Evolutionary conservation across 495 filamentous ascomycete species (phyloP).

Genomic region (Penicillium ochrochloron): DNA sequence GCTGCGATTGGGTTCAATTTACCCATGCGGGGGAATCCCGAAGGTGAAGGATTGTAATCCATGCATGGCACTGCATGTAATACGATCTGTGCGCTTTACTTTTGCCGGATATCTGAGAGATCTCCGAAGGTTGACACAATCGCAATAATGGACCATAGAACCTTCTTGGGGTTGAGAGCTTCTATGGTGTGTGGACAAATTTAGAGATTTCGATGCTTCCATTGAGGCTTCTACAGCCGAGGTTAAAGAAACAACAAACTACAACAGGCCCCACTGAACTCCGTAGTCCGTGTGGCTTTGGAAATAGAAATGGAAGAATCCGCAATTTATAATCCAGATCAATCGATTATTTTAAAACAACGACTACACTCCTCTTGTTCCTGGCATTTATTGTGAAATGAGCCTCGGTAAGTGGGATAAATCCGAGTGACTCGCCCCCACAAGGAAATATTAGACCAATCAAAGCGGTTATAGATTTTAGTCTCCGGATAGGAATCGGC

Average conservation of each 20-base stretch:
- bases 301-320: not conserved
- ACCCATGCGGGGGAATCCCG: not conserved
- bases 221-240: not conserved
- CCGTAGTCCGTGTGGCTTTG: not conserved
- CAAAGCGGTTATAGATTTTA: not conserved
- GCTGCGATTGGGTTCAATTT: not conserved
- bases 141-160: no score
- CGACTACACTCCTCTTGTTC: not conserved
- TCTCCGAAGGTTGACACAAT: not conserved
- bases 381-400: not conserved
- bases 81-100: not conserved
- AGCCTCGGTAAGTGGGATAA: slow-evolving; percentile 17
- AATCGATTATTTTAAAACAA: not conserved
- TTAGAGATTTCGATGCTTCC: not conserved
- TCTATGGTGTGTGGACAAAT: not conserved
- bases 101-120: not conserved
- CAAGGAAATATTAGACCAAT: not conserved
- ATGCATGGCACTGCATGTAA: not conserved
- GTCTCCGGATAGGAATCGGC: not conserved
- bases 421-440: not conserved
- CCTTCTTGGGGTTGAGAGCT: not conserved
- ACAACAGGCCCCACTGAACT: not conserved
- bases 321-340: not conserved
- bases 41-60: not conserved
- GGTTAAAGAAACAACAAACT: not conserved